Evolutionary conservation across 805 yeast genomes (phyloP).

Genomic region (Lipomyces oligophaga): DNA sequence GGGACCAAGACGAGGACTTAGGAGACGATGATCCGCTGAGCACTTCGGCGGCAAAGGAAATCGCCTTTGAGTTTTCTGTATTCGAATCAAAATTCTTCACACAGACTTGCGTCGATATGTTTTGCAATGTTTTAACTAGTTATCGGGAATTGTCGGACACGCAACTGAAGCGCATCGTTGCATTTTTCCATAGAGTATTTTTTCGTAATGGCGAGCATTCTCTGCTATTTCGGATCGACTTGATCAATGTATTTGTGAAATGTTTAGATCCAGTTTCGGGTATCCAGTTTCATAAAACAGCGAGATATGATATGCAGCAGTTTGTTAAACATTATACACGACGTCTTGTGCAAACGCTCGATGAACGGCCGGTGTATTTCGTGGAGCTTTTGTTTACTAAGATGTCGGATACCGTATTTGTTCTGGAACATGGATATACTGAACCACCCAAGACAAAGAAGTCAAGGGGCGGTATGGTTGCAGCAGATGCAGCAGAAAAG

Average conservation of each 20-base stretch:
- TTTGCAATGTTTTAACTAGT: conserved; percentile 56
- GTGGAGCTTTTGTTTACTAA: conserved; percentile 67
- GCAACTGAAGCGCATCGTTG: conserved; percentile 59
- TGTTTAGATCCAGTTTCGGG: conserved; percentile 49
- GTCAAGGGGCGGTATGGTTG: background rate
- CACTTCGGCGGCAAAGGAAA: conserved; percentile 38
- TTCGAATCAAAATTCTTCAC: conserved; percentile 50
- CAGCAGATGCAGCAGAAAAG: background rate
- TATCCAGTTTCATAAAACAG: conserved; percentile 42
- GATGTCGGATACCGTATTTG: conserved; percentile 47
- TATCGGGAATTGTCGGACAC: conserved; percentile 58
- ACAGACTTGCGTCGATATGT: conserved; percentile 60
- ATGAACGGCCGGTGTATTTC: conserved; percentile 51
- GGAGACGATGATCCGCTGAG: conserved; percentile 18
- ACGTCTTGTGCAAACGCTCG: conserved; percentile 48
- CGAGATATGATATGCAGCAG: conserved; percentile 59
- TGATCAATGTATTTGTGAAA: conserved; percentile 56
- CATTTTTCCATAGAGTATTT: conserved; percentile 68
- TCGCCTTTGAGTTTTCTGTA: conserved; percentile 46
- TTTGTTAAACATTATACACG: conserved; percentile 65
- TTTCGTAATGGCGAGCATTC: conserved; percentile 58
- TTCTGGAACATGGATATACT: conserved; percentile 58
- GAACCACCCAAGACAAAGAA: conserved; percentile 7
- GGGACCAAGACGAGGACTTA: conserved; percentile 37
- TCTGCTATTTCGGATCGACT: conserved; percentile 64